Conservation (phyloP, 2,329 filamentous ascomycete genomes). For the Berkeleyomyces basicola region DNA sequence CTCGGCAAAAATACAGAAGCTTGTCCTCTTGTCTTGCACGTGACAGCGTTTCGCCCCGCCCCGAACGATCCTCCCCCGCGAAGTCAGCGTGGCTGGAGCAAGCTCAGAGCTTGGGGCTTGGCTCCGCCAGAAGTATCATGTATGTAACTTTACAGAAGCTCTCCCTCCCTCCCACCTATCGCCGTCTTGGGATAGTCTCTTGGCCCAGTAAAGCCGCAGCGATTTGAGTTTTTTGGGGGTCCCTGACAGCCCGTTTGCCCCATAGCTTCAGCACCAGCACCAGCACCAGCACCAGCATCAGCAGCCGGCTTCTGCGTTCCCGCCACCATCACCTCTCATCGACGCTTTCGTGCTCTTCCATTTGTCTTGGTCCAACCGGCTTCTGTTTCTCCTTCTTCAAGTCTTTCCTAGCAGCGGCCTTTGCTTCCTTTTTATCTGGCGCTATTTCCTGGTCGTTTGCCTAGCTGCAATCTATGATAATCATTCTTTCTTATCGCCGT, state of each 20-base stretch:
- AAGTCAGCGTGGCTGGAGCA: slow-evolving; percentile 2
- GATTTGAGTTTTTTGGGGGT: neutral
- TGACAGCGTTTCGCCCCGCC: slow-evolving; percentile 12
- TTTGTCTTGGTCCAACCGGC: neutral
- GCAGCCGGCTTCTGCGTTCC: too few relatives aligned
- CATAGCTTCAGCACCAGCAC: neutral
- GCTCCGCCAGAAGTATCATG: too few relatives aligned
- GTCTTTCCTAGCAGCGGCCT: neutral
- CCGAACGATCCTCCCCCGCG: neutral
- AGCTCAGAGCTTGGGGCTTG: neutral
- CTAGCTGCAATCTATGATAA: neutral
- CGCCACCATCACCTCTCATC: neutral
- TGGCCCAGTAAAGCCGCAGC: neutral
- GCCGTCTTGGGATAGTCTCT: neutral
- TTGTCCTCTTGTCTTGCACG: slow-evolving; percentile 5
- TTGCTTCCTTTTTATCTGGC: neutral
- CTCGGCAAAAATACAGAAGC: neutral
- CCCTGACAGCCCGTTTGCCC: neutral
- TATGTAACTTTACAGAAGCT: neutral
- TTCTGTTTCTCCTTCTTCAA: neutral
- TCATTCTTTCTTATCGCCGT: neutral
- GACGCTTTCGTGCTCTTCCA: neutral
- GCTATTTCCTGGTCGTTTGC: neutral
- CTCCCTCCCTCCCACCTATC: neutral
- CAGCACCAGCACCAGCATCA: neutral